Evolutionary conservation across 768 basidiomycete genomes (phyloP).

Genomic region (Dioszegia crocea): DNA sequence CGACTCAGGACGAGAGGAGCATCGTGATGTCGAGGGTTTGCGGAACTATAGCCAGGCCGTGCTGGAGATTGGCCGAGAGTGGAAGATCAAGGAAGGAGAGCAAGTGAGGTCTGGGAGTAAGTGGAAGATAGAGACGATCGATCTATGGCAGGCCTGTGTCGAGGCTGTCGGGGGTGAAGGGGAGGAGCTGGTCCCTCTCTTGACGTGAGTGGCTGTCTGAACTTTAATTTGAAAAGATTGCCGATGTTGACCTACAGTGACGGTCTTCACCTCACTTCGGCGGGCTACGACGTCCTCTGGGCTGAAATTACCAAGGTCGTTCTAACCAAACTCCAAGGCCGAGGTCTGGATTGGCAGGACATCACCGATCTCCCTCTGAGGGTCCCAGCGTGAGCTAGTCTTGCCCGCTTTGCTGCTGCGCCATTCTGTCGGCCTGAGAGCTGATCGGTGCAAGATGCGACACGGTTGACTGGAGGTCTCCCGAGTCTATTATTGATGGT

Average conservation of each 20-base stretch:
- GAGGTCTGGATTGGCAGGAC: constrained; percentile 39
- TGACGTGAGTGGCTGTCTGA: constrained; percentile 6
- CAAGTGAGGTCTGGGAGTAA: not conserved
- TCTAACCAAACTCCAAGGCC: constrained; percentile 24
- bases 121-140: constrained; percentile 9
- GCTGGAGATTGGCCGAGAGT: not conserved
- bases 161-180: constrained; percentile 8
- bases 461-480: not conserved
- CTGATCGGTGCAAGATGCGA: not conserved
- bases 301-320: constrained; percentile 13
- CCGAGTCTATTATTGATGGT: not conserved
- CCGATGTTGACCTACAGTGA: constrained; percentile 44
- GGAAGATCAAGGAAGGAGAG: constrained; percentile 12
- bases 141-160: constrained; percentile 10
- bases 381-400: not conserved
- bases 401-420: not conserved
- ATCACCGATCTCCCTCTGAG: constrained; percentile 1
- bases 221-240: too few relatives aligned
- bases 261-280: constrained; percentile 71
- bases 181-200: constrained; percentile 8
- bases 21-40: not conserved
- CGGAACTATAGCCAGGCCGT: constrained; percentile 6
- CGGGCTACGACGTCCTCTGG: constrained; percentile 67
- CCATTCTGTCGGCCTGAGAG: not conserved
- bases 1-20: not conserved